Evolutionary conservation across 2,329 filamentous ascomycete genomes (phyloP), one percentile per base, ranked within the genome.

Genomic region (Zelopaecilomyces penicillatus): DNA sequence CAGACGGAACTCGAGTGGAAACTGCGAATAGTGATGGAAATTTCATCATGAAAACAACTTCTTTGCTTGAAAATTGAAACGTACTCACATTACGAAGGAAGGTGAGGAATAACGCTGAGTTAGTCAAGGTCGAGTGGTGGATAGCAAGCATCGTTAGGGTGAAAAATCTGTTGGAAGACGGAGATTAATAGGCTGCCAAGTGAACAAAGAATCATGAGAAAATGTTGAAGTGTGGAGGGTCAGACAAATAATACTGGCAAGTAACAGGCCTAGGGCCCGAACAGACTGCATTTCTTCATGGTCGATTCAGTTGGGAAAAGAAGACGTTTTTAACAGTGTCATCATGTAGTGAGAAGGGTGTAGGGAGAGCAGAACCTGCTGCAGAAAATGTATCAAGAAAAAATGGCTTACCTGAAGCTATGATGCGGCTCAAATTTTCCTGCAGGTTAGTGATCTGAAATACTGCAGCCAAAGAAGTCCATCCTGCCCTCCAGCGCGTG

Each of bases 221-320:
- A 31, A 39, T 39, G 26, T 29, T 39, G 12, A 19, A 42, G 30
- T 19, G 35, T 11, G 30, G 33, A 35, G 27, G 48, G 58, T 88
- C 85, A 88, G 85, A 86, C 81, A 81, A 76, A 71, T 68, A 73
- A 83, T 89, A 89, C 85, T 90, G 85, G 85, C 85, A 86, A 89
- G 85, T 89, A 89, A 83, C 85, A 87, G 82, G 80, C 75, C 65
- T 68, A 67, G 68, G 69, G 71, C 80, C 82, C 82, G 79, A 72
- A 76, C 71, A 83, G 76, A 76, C 73, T 71, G 63, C 70, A 62
- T 46, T 82, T 87, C 82, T 80, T 88, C 85, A 90, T 83, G 82
- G 83, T 80, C 85, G 85, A 87, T 76, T 90, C 83, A 71, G 83
- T 75, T 82, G 77, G 83, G 83, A 85, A 88, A 89, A 87, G 85